Conservation (phyloP, 768 basidiomycete genomes). For the Termitomyces sp. region DNA sequence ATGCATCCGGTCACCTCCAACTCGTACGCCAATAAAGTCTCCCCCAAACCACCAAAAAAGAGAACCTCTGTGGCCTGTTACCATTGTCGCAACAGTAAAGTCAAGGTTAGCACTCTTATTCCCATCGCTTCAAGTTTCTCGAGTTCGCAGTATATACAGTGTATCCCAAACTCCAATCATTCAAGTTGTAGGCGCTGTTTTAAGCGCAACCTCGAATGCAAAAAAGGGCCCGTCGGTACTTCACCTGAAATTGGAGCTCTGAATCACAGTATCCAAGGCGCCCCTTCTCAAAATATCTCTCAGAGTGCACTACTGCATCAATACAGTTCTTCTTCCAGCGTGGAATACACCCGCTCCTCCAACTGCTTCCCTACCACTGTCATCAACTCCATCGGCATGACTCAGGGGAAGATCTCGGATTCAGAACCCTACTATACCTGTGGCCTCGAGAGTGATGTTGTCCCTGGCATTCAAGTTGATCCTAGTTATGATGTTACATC, state of each 20-base stretch:
- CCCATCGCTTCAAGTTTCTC: neutral
- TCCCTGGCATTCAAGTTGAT: no score
- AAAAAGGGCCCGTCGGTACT: slow-evolving; percentile 4
- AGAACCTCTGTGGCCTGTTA: slow-evolving; percentile 49
- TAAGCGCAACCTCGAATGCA: neutral
- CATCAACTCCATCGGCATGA: no score
- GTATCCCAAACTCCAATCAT: neutral
- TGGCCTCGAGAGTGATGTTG: no score
- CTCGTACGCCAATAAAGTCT: slow-evolving; percentile 1
- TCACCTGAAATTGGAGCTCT: neutral
- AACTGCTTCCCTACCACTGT: no score
- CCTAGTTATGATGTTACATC: no score
- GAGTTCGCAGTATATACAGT: neutral
- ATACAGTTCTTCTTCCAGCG: no score
- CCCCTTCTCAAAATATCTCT: neutral
- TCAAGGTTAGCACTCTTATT: slow-evolving; percentile 33
- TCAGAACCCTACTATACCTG: no score
- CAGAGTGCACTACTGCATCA: neutral
- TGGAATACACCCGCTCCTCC: no score
- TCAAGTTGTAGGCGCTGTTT: slow-evolving; percentile 4
- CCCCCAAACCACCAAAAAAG: neutral
- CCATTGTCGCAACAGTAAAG: slow-evolving; percentile 47
- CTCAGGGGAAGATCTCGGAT: no score
- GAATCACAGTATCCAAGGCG: no score
- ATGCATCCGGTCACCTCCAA: neutral